Conservation (phyloP, 164 flowering plant species). For the Warburgia ugandensis region DNA sequence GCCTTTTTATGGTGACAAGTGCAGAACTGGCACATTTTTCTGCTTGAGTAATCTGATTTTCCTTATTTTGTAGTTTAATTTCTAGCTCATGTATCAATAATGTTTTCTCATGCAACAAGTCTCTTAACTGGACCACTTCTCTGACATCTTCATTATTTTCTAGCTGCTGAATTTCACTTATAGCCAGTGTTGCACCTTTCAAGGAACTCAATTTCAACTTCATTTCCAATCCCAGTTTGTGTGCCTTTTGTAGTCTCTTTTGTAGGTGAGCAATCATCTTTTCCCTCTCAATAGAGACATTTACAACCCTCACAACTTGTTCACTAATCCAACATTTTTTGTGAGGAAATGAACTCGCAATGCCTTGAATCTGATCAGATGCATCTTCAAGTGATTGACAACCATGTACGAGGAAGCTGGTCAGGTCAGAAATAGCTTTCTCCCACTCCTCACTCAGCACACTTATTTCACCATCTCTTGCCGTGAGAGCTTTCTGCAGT, state of each 20-base stretch:
- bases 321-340: slow-evolving; percentile 37
- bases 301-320: slow-evolving; percentile 54
- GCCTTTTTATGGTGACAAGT: slow-evolving; percentile 21
- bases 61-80: slow-evolving; percentile 21
- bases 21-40: slow-evolving; percentile 37
- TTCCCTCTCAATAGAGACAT: slow-evolving; percentile 53
- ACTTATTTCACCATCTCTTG: slow-evolving; percentile 44
- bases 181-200: slow-evolving; percentile 62
- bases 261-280: slow-evolving; percentile 42
- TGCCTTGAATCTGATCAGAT: slow-evolving; percentile 48
- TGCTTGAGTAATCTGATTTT: slow-evolving; percentile 29
- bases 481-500: slow-evolving; percentile 30
- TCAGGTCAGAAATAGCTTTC: slow-evolving; percentile 60
- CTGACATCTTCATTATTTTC: slow-evolving; percentile 24
- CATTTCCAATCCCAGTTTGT: slow-evolving; percentile 40
- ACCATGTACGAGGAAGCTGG: slow-evolving; percentile 63
- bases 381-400: slow-evolving; percentile 60
- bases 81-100: slow-evolving; percentile 20
- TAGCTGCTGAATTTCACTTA: slow-evolving; percentile 40
- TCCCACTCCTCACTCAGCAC: slow-evolving; percentile 49
- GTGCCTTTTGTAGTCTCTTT: slow-evolving; percentile 58
- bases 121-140: slow-evolving; percentile 24
- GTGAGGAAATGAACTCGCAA: slow-evolving; percentile 51
- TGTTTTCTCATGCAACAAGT: slow-evolving; percentile 24
- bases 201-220: slow-evolving; percentile 49